These are phyloP conservation scores for Venturia asperata DNA, from an alignment of 2,329 filamentous ascomycete species.

Conservation along the genomic window DNA sequence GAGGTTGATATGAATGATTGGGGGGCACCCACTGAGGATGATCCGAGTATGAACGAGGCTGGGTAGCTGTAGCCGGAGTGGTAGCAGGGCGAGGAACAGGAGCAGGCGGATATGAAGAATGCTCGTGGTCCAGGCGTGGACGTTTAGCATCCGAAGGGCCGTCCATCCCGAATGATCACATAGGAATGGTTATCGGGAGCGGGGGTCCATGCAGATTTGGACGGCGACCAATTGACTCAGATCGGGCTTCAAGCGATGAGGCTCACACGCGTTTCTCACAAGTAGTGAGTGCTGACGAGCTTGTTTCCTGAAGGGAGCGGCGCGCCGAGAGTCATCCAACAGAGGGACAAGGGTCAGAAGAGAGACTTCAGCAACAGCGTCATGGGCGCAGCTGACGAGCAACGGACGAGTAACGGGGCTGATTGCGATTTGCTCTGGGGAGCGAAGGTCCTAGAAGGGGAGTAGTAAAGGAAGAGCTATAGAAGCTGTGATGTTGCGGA, in stretches of 20 bases:
- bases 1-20: conserved; percentile 11
- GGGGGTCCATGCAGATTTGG: conserved; percentile 15
- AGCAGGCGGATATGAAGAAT: conserved; percentile 13
- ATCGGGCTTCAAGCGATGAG: background rate
- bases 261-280: background rate
- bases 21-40: conserved; percentile 8
- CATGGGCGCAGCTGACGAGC: conserved; percentile 15
- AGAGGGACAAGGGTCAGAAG: background rate
- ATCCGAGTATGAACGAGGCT: conserved; percentile 13
- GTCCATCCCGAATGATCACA: conserved; percentile 15
- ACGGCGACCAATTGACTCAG: conserved; percentile 6
- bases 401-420: background rate
- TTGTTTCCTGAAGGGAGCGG: conserved; percentile 16
- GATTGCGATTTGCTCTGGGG: background rate
- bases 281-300: conserved; percentile 1
- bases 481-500: conserved; percentile 4
- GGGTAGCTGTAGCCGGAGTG: conserved; percentile 11
- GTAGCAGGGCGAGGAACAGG: conserved; percentile 13
- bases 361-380: conserved; percentile 1
- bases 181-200: background rate
- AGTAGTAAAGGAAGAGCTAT: conserved; percentile 2
- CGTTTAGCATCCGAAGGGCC: conserved; percentile 18
- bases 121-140: conserved; percentile 17
- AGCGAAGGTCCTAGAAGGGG: background rate
- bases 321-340: conserved; percentile 13